phyloP scores from a whole-genome alignment of 352 stramenopile species.

The Pythium monospermum region DNA sequence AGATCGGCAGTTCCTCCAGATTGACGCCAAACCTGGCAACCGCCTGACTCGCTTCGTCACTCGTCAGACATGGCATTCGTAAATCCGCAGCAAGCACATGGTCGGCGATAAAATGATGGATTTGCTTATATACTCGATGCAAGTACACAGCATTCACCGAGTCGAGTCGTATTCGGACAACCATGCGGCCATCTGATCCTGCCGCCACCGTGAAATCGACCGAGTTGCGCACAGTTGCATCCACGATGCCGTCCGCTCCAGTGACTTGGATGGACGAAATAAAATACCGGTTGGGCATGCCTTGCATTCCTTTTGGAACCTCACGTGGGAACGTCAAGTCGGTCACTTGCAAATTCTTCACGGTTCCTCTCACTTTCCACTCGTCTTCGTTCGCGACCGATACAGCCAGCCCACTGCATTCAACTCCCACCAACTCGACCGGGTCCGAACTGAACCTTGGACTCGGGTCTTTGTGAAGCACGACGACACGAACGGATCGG shows the following conservation, averaged over 20 bases:
- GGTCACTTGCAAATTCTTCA: slow-evolving; percentile 67
- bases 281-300: slow-evolving; percentile 60
- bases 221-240: slow-evolving; percentile 35
- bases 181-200: neutral
- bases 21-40: slow-evolving; percentile 20
- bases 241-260: slow-evolving; percentile 20
- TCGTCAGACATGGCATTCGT: neutral
- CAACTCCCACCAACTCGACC: slow-evolving; percentile 16
- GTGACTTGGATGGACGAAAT: slow-evolving; percentile 56
- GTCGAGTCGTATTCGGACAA: slow-evolving; percentile 46
- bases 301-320: slow-evolving; percentile 22
- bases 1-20: slow-evolving; percentile 16
- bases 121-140: slow-evolving; percentile 85
- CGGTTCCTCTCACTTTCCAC: slow-evolving; percentile 45
- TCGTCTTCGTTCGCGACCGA: slow-evolving; percentile 1
- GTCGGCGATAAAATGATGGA: slow-evolving; percentile 69
- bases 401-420: slow-evolving; percentile 18
- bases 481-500: slow-evolving; percentile 17
- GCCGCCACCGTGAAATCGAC: slow-evolving; percentile 45
- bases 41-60: slow-evolving; percentile 4
- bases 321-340: slow-evolving; percentile 50
- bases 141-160: slow-evolving; percentile 80
- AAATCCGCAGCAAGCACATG: slow-evolving; percentile 25
- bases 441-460: slow-evolving; percentile 6
- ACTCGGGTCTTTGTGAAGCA: slow-evolving; percentile 25